Percentiles rank a stretch among this genome's conserved stretches.
phyloP scores from a whole-genome alignment of 1,139 yeast species.

The Zygoascus hellenicus region DNA sequence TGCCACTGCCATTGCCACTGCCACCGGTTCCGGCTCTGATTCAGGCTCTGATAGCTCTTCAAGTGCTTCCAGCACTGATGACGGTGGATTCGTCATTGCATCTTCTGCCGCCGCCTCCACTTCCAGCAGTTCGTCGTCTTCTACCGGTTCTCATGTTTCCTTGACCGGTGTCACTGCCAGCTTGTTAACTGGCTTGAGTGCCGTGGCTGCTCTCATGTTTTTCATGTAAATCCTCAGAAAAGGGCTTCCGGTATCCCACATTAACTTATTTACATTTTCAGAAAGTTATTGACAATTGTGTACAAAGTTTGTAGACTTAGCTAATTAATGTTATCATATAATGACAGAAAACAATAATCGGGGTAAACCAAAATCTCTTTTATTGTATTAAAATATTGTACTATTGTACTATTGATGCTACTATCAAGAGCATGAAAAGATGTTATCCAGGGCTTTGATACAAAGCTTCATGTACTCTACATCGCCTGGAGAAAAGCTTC shows the following conservation, averaged over 20 bases:
- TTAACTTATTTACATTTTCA: neutral
- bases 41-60: neutral
- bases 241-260: neutral
- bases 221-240: neutral
- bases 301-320: neutral
- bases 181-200: conserved; percentile 1
- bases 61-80: conserved; percentile 3
- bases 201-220: neutral
- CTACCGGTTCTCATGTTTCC: neutral
- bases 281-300: neutral
- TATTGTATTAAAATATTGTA: too few species aligned
- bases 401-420: neutral
- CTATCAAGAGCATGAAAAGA: conserved; percentile 15
- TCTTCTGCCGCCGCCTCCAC: conserved; percentile 4
- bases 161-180: neutral
- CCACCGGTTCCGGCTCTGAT: conserved; percentile 3
- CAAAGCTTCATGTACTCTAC: conserved; percentile 43
- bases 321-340: neutral
- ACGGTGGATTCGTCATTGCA: neutral
- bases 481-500: conserved; percentile 38
- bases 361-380: too few species aligned
- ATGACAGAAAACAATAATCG: neutral
- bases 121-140: neutral
- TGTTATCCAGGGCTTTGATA: conserved; percentile 28
- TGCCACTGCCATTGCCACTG: neutral